These are phyloP conservation scores for Neospora caninum DNA, from an alignment of 169 alveolate genomes.

Conservation along the genomic window DNA sequence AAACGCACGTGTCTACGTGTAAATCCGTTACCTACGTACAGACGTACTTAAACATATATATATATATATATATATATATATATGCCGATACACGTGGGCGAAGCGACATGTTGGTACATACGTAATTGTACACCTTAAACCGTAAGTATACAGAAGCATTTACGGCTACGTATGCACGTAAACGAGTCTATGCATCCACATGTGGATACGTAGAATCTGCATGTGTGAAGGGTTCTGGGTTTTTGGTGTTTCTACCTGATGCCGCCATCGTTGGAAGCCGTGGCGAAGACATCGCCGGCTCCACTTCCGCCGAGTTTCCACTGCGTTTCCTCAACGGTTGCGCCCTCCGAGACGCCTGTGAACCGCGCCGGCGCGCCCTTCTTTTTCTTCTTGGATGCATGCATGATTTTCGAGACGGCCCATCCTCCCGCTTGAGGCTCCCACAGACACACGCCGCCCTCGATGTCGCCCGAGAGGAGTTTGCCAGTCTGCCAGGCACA, in stretches of 20 bases:
- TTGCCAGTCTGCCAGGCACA: slow-evolving; percentile 40
- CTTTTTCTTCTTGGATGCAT: neutral
- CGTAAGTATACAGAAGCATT: too few relatives aligned
- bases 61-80: neutral
- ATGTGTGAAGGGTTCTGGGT: neutral
- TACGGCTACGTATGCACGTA: neutral
- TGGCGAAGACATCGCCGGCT: slow-evolving; percentile 65
- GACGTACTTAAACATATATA: neutral
- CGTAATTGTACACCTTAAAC: too few relatives aligned
- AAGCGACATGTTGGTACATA: too few relatives aligned
- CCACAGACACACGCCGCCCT: slow-evolving; percentile 43
- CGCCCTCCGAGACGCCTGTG: neutral
- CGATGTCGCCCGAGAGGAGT: slow-evolving; percentile 55
- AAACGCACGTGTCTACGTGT: too few relatives aligned
- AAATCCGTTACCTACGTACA: too few relatives aligned
- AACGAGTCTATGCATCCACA: neutral
- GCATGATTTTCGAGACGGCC: neutral
- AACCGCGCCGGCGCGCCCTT: neutral
- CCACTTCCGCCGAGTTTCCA: slow-evolving; percentile 63
- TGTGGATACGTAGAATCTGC: neutral
- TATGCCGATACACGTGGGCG: neutral
- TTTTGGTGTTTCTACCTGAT: neutral
- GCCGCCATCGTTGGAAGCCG: slow-evolving; percentile 43
- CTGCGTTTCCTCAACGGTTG: slow-evolving; percentile 54
- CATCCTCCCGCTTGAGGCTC: slow-evolving; percentile 64